Base-by-base conservation (phyloP, 306 rosid species). In the Gastrolobium villosum region DNA sequence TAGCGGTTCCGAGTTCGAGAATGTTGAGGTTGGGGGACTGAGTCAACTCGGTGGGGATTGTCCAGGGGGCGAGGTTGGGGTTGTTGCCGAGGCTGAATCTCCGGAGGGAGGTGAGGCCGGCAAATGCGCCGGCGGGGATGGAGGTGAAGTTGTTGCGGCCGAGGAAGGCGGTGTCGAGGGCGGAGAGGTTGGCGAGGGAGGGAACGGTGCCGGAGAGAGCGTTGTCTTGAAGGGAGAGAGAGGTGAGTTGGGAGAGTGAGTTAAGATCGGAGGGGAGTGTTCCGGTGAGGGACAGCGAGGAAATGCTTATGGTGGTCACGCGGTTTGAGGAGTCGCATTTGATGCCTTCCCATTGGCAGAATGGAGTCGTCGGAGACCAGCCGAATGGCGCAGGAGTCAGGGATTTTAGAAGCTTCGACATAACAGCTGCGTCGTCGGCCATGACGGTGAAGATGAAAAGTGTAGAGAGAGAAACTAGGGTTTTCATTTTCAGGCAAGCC, bases 241-340 rank as follows among this genome's bases (percentile, higher is more conserved):
- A 1, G 28, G 84, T 62, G 79, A 94, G 95, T 44, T 82, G 80
- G 1, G 93, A 41, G 61, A 94, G 97, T 32, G 93, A 55, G 72
- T 82, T 88, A 26, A 94, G 88, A 83, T 92, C 88, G 13, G 92
- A 62, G 46, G 97, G 97, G 2, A 94, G 92, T 0, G 86, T 50
- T 6, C 99, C 99, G 36, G 88, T 69, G 79, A 94, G 92, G 2
- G 86, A 82, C 3, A 26, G 28, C 0, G 90, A 81, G 11, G 79
- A 74, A 5, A 90, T 70, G 82, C 62, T 68, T 62, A 94, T 88
- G 78, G 79, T 15, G 80, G 81, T 86, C 14, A 94, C 97, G 10
- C 90, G 87, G 65, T 54, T 44, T 0, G 93, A 80, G 7, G 61
- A 9, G 69, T 86, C 94, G 71, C 99, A 94, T 0, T 49, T 54